A percentile compares a stretch with the other conserved stretches of the same genome.
These are phyloP conservation scores for Boletales sp. DNA, from an alignment of 768 basidiomycete species.

Conservation along the genomic window DNA sequence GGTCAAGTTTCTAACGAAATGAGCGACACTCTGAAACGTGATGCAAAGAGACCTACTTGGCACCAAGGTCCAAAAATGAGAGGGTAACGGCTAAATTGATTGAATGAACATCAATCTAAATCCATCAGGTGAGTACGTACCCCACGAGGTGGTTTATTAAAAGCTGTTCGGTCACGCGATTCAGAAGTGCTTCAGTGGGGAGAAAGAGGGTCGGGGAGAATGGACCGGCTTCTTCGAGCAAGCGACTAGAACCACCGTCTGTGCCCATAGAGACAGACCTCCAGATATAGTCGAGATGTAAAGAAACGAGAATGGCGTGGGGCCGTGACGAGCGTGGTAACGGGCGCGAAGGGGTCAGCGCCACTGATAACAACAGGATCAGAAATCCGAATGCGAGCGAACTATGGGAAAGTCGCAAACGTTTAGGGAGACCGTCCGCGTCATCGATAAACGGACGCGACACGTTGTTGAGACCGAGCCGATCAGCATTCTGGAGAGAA, in stretches of 20 bases:
- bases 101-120: conserved; percentile 8
- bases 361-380: conserved; percentile 31
- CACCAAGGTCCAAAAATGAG: conserved; percentile 70
- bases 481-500: conserved; percentile 49
- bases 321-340: conserved; percentile 26
- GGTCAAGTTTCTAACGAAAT: conserved; percentile 50
- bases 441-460: conserved; percentile 51
- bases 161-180: conserved; percentile 52
- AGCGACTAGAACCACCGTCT: conserved; percentile 15
- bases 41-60: conserved; percentile 40
- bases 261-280: conserved; percentile 12
- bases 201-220: conserved; percentile 55
- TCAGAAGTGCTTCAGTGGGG: conserved; percentile 50
- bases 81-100: conserved; percentile 60
- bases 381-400: conserved; percentile 1
- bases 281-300: conserved; percentile 44
- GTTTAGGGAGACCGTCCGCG: conserved; percentile 38
- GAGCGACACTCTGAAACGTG: background rate
- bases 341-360: conserved; percentile 37
- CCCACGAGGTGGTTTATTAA: conserved; percentile 55
- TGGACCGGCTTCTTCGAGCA: conserved; percentile 39
- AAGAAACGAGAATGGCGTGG: conserved; percentile 30
- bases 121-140: conserved; percentile 32
- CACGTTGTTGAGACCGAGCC: conserved; percentile 55
- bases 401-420: conserved; percentile 28